Evolutionary conservation across 805 yeast species (phyloP), one percentile per base, ranked within the genome.

Genomic region (Starmerella davenportii): DNA sequence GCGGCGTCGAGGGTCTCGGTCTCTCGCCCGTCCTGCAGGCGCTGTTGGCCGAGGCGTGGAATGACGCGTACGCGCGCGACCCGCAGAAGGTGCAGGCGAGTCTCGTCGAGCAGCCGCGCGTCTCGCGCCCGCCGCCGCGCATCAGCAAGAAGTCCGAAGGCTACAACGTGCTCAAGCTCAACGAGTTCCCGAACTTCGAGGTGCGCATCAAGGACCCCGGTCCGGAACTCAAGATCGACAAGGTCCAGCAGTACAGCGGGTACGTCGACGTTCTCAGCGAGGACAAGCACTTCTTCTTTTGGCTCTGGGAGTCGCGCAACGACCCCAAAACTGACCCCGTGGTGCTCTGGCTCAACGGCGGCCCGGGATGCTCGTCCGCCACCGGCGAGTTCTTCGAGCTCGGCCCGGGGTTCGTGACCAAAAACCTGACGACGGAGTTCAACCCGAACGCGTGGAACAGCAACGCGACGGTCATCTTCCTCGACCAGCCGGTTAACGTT

Each of bases 341-440:
- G 30, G 69, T 84, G 38, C 64, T 84, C 52, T 82, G 93, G 95
- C 65, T 87, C 53, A 85, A 87, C 56, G 95, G 95, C 45, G 95
- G 95, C 11, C 95, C 95, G 36, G 95, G 95, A n/a, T 85, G 95
- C 58, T 80, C 94, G 1, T 79, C 94, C 1, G 61, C 81, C 55
- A 80, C 93, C 15, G 96, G 96, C 15, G 66, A 85, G 47, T 77
- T 87, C 56, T 85, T 87, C 51, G 96, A 90, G 60, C 67, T 85
- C 51, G 96, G 98, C 20, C 94, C 96, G 8, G 70, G 94, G 1
- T 67, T 79, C 14, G 75, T 87, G 46, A 71, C 71, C 55, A 74
- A 73, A 49, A 70, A 76, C 40, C 59, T 73, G 39, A 62, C 79
- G 49, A 74, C 76, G 51, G 87, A 90, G 19, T 63, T 61, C 58